Conservation (phyloP, 176 grass and related monocot species). For the Ananas comosus region DNA sequence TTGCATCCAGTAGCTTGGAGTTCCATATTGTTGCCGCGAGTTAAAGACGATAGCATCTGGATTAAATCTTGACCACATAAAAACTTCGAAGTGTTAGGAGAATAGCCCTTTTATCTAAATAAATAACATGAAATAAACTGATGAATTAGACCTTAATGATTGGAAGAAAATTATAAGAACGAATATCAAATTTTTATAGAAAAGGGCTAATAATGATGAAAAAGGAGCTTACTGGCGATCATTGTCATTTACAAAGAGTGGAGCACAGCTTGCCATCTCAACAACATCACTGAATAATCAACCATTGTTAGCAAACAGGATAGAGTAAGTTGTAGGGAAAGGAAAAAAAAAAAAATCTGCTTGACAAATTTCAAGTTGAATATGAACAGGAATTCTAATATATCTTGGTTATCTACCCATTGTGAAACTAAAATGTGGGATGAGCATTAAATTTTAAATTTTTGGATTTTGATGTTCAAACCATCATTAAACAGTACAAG, state of each 20-base stretch:
- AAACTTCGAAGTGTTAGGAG: conserved; percentile 5
- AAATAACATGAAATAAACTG: neutral
- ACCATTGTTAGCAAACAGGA: conserved; percentile 12
- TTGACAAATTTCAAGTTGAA: neutral
- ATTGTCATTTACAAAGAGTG: conserved; percentile 86
- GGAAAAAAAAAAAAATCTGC: neutral
- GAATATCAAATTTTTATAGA: no score
- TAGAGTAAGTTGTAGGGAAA: neutral
- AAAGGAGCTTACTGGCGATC: conserved; percentile 50
- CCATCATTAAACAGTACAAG: neutral
- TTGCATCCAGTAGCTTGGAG: conserved; percentile 96
- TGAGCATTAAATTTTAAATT: neutral
- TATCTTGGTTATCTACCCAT: neutral
- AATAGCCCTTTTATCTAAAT: neutral
- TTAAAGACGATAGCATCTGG: conserved; percentile 95
- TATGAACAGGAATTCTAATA: neutral
- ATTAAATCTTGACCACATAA: conserved; percentile 46
- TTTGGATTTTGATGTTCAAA: neutral
- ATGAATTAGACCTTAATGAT: neutral
- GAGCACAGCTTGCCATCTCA: conserved; percentile 92
- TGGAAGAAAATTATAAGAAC: no score
- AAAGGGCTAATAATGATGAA: neutral
- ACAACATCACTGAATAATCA: conserved; percentile 61
- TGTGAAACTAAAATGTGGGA: neutral
- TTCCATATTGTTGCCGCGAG: conserved; percentile 78